Evolutionary conservation across 345 rosid genomes (phyloP).

Genomic region (Syzygium aromaticum): DNA sequence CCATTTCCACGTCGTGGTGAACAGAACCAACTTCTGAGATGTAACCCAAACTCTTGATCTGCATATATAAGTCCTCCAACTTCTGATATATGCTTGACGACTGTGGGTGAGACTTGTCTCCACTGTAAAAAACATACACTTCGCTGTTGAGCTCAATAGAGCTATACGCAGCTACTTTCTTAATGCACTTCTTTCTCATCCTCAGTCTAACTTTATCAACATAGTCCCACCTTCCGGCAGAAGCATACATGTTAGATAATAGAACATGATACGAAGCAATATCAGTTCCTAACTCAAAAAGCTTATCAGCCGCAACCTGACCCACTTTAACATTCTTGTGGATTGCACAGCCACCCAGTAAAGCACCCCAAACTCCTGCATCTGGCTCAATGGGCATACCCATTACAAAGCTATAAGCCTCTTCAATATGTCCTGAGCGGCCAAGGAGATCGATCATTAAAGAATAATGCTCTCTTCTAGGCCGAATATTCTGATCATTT

Average conservation of each 20-base stretch:
- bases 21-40: slow-evolving; percentile 34
- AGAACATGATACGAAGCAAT: slow-evolving; percentile 40
- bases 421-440: slow-evolving; percentile 26
- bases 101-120: slow-evolving; percentile 51
- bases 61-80: slow-evolving; percentile 30
- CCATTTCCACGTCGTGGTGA: slow-evolving; percentile 54
- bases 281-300: slow-evolving; percentile 32
- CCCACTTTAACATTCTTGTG: slow-evolving; percentile 32
- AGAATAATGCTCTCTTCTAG: slow-evolving; percentile 37
- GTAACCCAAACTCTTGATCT: slow-evolving; percentile 44
- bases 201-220: slow-evolving; percentile 33
- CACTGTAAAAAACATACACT: slow-evolving; percentile 43
- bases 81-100: slow-evolving; percentile 28
- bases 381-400: slow-evolving; percentile 38
- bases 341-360: slow-evolving; percentile 38
- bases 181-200: slow-evolving; percentile 37
- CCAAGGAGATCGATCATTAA: slow-evolving; percentile 45
- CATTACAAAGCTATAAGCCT: slow-evolving; percentile 29
- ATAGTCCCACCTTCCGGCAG: slow-evolving; percentile 37
- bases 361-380: slow-evolving; percentile 35
- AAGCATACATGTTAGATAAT: slow-evolving; percentile 43
- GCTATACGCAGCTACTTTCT: slow-evolving; percentile 46
- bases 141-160: slow-evolving; percentile 31
- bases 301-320: slow-evolving; percentile 32
- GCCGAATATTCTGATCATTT: slow-evolving; percentile 21